These are phyloP conservation scores for Chlamydomonas sp. DNA, from an alignment of 139 green algal species.

Conservation along the genomic window DNA sequence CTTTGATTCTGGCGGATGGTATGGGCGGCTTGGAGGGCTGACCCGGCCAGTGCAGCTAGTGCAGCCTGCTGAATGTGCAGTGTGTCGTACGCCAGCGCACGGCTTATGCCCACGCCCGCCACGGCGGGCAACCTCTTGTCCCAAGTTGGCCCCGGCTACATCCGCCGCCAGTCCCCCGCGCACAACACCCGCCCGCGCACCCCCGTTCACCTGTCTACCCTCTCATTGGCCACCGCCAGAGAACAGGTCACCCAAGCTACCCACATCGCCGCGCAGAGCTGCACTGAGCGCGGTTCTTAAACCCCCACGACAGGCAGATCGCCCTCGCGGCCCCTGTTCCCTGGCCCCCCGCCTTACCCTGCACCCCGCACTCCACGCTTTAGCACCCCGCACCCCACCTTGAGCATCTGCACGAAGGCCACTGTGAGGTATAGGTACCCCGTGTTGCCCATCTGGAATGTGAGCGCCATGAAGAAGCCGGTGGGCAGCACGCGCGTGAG, in stretches of 20 bases:
- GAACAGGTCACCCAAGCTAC: neutral
- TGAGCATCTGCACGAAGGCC: conserved; percentile 91
- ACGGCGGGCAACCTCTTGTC: no score
- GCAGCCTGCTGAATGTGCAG: neutral
- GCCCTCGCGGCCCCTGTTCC: no score
- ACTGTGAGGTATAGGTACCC: conserved; percentile 94
- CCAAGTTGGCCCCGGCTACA: no score
- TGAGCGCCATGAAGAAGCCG: conserved; percentile 57
- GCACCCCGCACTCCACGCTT: neutral
- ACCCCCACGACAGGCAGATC: neutral
- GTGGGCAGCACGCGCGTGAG: conserved; percentile 45
- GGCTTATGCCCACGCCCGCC: no score
- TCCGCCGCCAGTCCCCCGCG: no score
- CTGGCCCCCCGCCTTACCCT: neutral
- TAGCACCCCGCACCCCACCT: conserved; percentile 32
- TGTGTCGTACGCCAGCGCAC: no score
- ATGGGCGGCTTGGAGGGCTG: neutral
- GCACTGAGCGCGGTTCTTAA: neutral
- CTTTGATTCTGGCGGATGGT: neutral
- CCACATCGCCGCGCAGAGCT: neutral
- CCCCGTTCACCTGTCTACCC: no score
- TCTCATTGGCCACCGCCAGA: no score
- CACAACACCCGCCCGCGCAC: no score
- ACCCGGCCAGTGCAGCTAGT: neutral
- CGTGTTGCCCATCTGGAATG: conserved; percentile 75